Conservation (phyloP, 23 red algal genomes). For the Chondrus crispus region DNA sequence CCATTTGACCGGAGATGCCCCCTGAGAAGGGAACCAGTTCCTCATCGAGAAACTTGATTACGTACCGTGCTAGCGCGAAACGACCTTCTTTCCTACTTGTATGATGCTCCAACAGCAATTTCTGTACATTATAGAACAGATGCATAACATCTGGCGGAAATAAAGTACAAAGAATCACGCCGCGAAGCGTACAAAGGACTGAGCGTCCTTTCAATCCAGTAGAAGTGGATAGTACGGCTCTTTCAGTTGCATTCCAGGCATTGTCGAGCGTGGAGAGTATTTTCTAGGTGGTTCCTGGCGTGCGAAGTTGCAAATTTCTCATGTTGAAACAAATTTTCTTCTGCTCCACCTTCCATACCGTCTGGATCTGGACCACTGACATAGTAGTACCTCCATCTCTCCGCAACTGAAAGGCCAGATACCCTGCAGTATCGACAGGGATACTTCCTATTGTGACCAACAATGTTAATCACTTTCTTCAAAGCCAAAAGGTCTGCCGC, state of each 20-base stretch:
- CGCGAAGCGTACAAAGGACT: neutral
- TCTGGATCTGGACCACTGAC: neutral
- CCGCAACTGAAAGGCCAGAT: neutral
- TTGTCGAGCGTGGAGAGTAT: neutral
- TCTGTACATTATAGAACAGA: neutral
- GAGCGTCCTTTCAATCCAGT: neutral
- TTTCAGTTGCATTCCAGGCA: neutral
- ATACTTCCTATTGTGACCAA: neutral
- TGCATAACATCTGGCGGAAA: neutral
- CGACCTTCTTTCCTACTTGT: neutral
- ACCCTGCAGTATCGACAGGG: neutral
- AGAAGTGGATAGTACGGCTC: neutral
- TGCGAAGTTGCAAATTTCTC: neutral
- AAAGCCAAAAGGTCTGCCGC: neutral
- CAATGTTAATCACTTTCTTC: neutral
- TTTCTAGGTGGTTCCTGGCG: neutral
- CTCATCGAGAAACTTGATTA: neutral
- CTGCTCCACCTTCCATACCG: neutral
- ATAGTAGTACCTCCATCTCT: neutral
- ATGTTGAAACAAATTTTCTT: neutral
- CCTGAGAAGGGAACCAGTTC: neutral
- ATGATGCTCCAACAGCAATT: neutral
- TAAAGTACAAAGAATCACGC: neutral
- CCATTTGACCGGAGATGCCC: neutral
- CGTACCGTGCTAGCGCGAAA: neutral